Percentiles rank a stretch among this genome's conserved stretches.
These are phyloP conservation scores for Nakazawaea pomicola DNA, from an alignment of 805 yeast genomes.

Conservation along the genomic window DNA sequence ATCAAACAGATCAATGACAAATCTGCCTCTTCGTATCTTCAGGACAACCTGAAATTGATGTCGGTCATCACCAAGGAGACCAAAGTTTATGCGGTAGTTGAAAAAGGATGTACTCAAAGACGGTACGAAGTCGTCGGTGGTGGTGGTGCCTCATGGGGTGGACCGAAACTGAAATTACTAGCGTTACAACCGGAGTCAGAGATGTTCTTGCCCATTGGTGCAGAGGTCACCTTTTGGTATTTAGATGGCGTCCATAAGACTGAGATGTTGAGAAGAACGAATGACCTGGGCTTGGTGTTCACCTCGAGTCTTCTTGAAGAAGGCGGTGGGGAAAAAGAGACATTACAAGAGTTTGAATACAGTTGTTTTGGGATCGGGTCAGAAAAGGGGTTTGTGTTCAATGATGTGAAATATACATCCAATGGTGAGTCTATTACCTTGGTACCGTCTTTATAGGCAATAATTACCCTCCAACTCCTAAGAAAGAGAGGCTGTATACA, in stretches of 20 bases:
- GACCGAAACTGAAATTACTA: conserved; percentile 1
- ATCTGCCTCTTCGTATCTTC: conserved; percentile 56
- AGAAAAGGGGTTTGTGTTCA: conserved; percentile 26
- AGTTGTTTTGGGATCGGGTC: conserved; percentile 30
- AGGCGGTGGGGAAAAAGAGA: conserved; percentile 9
- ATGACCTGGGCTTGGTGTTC: background rate
- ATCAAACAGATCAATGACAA: conserved; percentile 47
- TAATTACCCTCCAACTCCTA: background rate
- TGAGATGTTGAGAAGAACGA: conserved; percentile 16
- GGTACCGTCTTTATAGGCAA: background rate
- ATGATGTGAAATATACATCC: conserved; percentile 27
- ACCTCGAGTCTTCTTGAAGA: conserved; percentile 7
- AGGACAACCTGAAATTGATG: conserved; percentile 36
- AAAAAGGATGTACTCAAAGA: conserved; percentile 11
- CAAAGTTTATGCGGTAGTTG: conserved; percentile 30
- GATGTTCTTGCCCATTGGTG: background rate
- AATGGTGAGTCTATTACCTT: conserved; percentile 23
- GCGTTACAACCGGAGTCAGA: conserved; percentile 4
- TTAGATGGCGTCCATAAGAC: conserved; percentile 20
- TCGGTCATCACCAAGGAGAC: conserved; percentile 36
- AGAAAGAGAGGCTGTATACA: background rate
- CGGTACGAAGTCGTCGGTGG: conserved; percentile 14
- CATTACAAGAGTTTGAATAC: conserved; percentile 13
- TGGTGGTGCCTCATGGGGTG: conserved; percentile 13
- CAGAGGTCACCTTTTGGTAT: conserved; percentile 3